phyloP scores from a whole-genome alignment of 2,329 filamentous ascomycete species.

The Dothistroma septosporum region DNA sequence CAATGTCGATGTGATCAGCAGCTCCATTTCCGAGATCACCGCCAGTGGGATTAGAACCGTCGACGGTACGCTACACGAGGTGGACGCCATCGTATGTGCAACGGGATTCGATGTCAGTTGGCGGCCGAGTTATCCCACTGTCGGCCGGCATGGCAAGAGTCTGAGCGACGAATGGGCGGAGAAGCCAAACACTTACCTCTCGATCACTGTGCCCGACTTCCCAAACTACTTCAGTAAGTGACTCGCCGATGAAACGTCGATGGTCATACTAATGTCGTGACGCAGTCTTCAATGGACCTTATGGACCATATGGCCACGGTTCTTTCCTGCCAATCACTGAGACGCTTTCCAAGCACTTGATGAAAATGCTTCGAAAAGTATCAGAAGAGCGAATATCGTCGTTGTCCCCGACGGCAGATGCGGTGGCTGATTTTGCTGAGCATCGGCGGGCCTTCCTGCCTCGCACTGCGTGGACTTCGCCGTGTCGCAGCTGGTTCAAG shows the following conservation, averaged over 20 bases:
- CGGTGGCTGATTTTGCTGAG: slow-evolving; percentile 35
- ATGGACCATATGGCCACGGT: slow-evolving; percentile 38
- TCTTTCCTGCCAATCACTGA: slow-evolving; percentile 14
- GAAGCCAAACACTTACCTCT: slow-evolving; percentile 36
- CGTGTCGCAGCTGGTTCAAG: slow-evolving; percentile 10
- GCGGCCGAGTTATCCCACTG: slow-evolving; percentile 17
- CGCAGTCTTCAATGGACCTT: slow-evolving; percentile 37
- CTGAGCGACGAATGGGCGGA: slow-evolving; percentile 36
- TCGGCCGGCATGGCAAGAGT: slow-evolving; percentile 23
- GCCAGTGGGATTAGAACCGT: slow-evolving; percentile 25
- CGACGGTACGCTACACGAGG: slow-evolving; percentile 25
- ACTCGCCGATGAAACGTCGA: slow-evolving; percentile 6
- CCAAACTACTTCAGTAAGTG: slow-evolving; percentile 26
- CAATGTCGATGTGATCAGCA: slow-evolving; percentile 40
- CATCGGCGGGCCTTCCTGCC: slow-evolving; percentile 13
- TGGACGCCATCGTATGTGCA: slow-evolving; percentile 35
- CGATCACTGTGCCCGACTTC: slow-evolving; percentile 23
- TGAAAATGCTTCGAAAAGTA: slow-evolving; percentile 6
- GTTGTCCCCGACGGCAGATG: slow-evolving; percentile 4
- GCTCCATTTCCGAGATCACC: slow-evolving; percentile 23
- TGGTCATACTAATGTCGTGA: background rate
- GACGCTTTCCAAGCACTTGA: slow-evolving; percentile 2
- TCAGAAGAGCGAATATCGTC: slow-evolving; percentile 1
- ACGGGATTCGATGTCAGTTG: slow-evolving; percentile 33
- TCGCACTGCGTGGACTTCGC: slow-evolving; percentile 23